Base-by-base conservation (phyloP, 495 filamentous ascomycete species). In the Neurospora africana region DNA sequence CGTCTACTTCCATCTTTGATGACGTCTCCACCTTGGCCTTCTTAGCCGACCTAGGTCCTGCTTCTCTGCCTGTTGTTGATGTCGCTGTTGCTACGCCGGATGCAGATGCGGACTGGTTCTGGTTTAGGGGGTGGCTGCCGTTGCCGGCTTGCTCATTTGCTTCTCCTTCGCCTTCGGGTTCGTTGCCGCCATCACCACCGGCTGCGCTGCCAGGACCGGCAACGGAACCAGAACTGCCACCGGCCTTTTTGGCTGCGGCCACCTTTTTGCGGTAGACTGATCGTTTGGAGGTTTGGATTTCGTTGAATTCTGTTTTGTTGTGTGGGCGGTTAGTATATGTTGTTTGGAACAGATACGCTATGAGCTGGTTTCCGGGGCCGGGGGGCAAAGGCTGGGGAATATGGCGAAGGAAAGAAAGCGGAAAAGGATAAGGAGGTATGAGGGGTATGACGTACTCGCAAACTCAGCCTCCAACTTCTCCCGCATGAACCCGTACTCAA, bases 401-500 rank as follows among this genome's bases (percentile, higher is more conserved):
- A 43, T 43, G 40, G 40, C 19, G 38, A 35, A 67, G 30, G 15
- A 43, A 44, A 6, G 44, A 27, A 40, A 27, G 17, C 7, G 36
- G 8, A 10, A 37, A 37, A 10, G 36, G 36, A 11, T 9, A 37
- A 37, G 36, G 36, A 37, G 36, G 36, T 37, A 19, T 11, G 41
- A 53, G 21, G 44, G n/a, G 9, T 11, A 37, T 11, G 9, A 81
- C 85, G 38, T 74, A 89, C 86, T 88, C n/a, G 82, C 80, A 73
- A 90, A 86, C 79, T 91, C 89, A 7, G 87, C 87, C 76, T 90
- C 87, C 6, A 90, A 77, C 9, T 87, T 81, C 27, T 87, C 84
- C 3, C 89, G 85, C 81, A 98, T 94, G 43, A 87, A 87, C 27
- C 89, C 91, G 75, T 94, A 94, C 82, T 98, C 95, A 69, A 93